phyloP scores from a whole-genome alignment of 192 early-diverging fungal genomes.

The Coemansia sp. region DNA sequence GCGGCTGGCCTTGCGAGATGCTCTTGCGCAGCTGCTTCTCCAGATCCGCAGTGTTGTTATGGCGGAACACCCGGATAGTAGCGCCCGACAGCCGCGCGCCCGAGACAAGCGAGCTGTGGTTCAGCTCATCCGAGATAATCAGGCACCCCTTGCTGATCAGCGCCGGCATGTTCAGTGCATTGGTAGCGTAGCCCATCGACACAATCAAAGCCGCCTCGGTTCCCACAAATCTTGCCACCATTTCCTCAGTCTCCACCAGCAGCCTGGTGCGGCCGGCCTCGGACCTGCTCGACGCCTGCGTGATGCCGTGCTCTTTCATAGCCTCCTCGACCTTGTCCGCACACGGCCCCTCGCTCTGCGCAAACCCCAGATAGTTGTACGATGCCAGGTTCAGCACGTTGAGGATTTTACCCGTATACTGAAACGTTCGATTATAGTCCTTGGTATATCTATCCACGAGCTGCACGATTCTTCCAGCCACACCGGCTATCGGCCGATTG shows the following conservation, averaged over 20 bases:
- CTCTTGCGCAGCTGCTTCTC: constrained; percentile 77
- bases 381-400: constrained; percentile 90
- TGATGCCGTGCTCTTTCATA: constrained; percentile 71
- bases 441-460: constrained; percentile 78
- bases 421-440: constrained; percentile 82
- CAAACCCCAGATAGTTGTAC: constrained; percentile 99
- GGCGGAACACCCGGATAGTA: constrained; percentile 87
- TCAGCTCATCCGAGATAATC: constrained; percentile 93
- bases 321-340: constrained; percentile 86
- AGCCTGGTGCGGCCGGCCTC: constrained; percentile 72
- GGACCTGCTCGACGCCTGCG: constrained; percentile 61
- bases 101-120: constrained; percentile 92
- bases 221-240: constrained; percentile 89
- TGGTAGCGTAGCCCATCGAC: constrained; percentile 97
- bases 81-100: constrained; percentile 91
- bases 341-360: constrained; percentile 87
- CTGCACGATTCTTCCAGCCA: constrained; percentile 82
- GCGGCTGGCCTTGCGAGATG: constrained; percentile 93
- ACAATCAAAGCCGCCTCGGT: constrained; percentile 82
- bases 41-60: constrained; percentile 82
- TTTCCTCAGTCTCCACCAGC: constrained; percentile 76
- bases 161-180: constrained; percentile 89
- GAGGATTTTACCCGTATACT: constrained; percentile 74
- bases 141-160: constrained; percentile 80
- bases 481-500: constrained; percentile 90